These are phyloP conservation scores for Passalora sequoiae DNA, from an alignment of 2,329 filamentous ascomycete species.

Conservation along the genomic window DNA sequence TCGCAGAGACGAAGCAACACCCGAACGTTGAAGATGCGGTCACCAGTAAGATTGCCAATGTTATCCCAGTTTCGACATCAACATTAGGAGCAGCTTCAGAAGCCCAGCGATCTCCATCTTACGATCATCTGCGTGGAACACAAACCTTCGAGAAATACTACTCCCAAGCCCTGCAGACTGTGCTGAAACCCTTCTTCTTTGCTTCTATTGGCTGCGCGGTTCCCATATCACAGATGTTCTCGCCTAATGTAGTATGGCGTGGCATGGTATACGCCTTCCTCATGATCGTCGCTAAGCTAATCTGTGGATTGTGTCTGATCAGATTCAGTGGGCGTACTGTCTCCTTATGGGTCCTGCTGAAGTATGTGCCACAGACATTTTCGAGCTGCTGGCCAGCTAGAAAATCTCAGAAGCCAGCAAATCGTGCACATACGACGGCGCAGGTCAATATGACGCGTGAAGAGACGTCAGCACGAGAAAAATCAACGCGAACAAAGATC, in stretches of 20 bases:
- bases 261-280: slow-evolving; percentile 66
- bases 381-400: slow-evolving; percentile 1
- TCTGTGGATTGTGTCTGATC: slow-evolving; percentile 40
- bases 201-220: slow-evolving; percentile 73
- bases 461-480: not conserved
- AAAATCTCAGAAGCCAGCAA: not conserved
- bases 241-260: slow-evolving; percentile 60
- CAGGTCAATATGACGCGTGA: not conserved
- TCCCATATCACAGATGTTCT: slow-evolving; percentile 66
- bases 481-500: not conserved
- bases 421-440: not conserved
- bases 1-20: not conserved
- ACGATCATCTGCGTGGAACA: slow-evolving; percentile 7
- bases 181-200: slow-evolving; percentile 70
- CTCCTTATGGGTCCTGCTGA: slow-evolving; percentile 1
- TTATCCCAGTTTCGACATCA: not conserved
- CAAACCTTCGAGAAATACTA: slow-evolving; percentile 47
- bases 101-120: not conserved
- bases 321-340: slow-evolving; percentile 28
- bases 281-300: slow-evolving; percentile 55
- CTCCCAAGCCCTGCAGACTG: slow-evolving; percentile 41
- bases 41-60: not conserved
- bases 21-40: too few relatives aligned
- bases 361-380: not conserved
- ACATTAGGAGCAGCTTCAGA: too few relatives aligned